Base-by-base conservation (phyloP, 768 basidiomycete genomes). In the Boletus insuetus region DNA sequence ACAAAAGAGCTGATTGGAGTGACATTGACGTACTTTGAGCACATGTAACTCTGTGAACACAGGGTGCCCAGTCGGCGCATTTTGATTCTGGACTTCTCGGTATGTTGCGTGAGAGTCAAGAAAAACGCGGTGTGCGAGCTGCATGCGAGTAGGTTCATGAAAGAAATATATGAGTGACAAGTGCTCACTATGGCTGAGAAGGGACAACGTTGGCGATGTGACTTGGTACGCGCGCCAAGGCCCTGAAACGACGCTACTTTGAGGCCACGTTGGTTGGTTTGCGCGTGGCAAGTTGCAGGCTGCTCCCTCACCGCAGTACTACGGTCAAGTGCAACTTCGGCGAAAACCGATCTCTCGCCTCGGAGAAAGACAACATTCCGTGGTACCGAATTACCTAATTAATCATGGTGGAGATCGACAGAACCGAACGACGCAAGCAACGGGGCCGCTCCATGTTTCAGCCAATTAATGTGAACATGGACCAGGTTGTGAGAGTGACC, bases 71-170 rank as follows among this genome's bases (percentile, higher is more conserved):
- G 48, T 31, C 49, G 59, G 55, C 64, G 60, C 62, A 70, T 68
- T 64, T 49, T 62, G 60, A 56, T 58, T 70, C 68, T 60, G 59
- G 60, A 48, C 61, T 70, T 68, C 59, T 69, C 65, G 59, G 59
- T 69, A 63, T 65, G 68, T 65, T 68, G 66, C 64, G 66, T 64
- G 66, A 66, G 68, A 62, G 69, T 70, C 68, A 70, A 64, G 56
- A 70, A 69, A 69, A 69, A 69, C 68, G 68, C 66, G 68, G 62
- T 50, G 43, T 65, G 59, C 54, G 59, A 70, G 51, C 62, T 64
- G 68, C 65, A 60, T 34, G 34, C 26, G 53, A 51, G 40, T 34
- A 56, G 16, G 58, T 59, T 70, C 50, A 64, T 64, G 51, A 62
- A 65, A 56, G 45, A 57, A 61, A 59, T 54, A 52, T 62, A 50